Evolutionary conservation across 1,284 basidiomycete genomes (phyloP), one percentile per base, ranked within the genome.

Genomic region (Ustilago trichophora): DNA sequence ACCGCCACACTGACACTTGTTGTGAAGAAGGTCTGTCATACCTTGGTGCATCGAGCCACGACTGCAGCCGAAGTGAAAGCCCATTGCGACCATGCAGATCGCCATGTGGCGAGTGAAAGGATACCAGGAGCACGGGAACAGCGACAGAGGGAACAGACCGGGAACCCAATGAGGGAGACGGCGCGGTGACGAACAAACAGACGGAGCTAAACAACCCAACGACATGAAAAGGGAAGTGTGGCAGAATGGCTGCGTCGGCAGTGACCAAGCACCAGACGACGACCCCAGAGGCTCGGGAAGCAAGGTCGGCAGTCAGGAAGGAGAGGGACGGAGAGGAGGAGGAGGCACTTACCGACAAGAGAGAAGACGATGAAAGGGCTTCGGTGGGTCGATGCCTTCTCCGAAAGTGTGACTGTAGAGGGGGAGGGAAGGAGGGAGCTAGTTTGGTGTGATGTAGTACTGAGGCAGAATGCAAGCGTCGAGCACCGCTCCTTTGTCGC

Each of bases 401-500:
- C 32, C 8, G 13, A 29, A 40, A 44, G 37, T 47, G 60, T 64
- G 54, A 64, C 37, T 64, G 60, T 53, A 64, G 40, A 49, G 36
- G 49, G 42, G 37, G 45, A 43, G 38, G 41, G 35, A 52, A 35
- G n/a, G n/a, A n/a, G n/a, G n/a, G n/a, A n/a, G 8, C 42, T 60
- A 50, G 36, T n/a, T 29, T 53, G 57, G 46, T 54, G 49, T 47
- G 50, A 59, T 59, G 50, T 48, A 49, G 60, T 57, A 45, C 54
- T 53, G 60, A 57, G 60, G 60, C 60, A 64, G 54, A 57, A 47
- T 49, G 60, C 60, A 52, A 49, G 45, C 49, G 60, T 38, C 36
- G 49, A 53, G 53, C 49, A 51, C 40, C 22, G 26, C 38, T 38
- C 26, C 54, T 57, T 57, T 57, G 49, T 57, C 18, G n/a, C n/a